Base-by-base conservation (phyloP, 2,329 filamentous ascomycete species). In the Raffaelea albimanens region DNA sequence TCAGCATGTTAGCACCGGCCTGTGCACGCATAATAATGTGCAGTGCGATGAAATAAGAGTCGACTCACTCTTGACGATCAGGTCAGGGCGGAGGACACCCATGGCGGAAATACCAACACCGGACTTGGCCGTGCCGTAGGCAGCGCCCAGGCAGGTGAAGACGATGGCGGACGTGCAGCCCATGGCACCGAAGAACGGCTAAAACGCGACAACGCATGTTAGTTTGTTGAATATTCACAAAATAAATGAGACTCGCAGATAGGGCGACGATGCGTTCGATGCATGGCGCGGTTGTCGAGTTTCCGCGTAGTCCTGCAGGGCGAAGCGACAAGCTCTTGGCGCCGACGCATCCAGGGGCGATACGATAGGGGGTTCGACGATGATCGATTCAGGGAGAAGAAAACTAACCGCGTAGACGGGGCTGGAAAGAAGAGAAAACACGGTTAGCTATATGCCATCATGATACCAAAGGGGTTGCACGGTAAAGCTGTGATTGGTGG, bases 91-190 rank as follows among this genome's bases (percentile, higher is more conserved):
- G 60, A 98, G 82, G 62, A 97, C 91, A 85, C 90, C 91, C 86
- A 97, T 96, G 60, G 90, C 87, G 58, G 88, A 88, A 65, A 98
- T 95, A 80, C 93, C 93, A 60, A 97, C 93, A 75, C 93, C 93
- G 64, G 93, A 94, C 82, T 98, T 98, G 67, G 93, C 93, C 59
- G 93, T 98, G 71, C 93, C 93, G 73, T 97, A 98, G 59, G 93
- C 89, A 64, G 93, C 93, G 67, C 93, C 72, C 43, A 76, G 60
- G 58, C 71, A 73, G 55, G 71, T 71, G 63, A 76, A 70, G 58
- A 74, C 65, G 50, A 76, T 75, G 59, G 72, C 65, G 38, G 62
- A 61, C 25, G 89, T 93, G 80, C 90, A 96, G 69, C 90, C 90
- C 85, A 96, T 93, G 68, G 88, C 89, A 74, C 90, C 89, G 65